Evolutionary conservation across 352 stramenopile genomes (phyloP), one percentile per base, ranked within the genome.

Genomic region (Aphanomyces invadans): DNA sequence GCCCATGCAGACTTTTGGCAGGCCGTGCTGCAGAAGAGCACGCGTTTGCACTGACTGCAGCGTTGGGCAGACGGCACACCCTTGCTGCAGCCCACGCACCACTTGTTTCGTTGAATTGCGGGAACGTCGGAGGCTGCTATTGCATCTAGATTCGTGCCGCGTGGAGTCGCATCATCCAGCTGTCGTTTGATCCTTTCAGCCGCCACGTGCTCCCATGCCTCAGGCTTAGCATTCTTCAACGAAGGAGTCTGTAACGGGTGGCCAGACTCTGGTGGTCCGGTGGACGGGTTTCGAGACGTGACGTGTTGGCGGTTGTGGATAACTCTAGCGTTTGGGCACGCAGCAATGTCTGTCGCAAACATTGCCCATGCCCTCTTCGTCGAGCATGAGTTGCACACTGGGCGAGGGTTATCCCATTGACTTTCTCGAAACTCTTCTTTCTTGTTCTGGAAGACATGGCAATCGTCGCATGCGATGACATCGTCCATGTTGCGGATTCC

Each of bases 361-460:
- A 67, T 44, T 15, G 45, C 28, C 60, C 60, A 67, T 23, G 60
- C 60, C 1, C 60, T 39, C 15, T 60, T 67, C 19, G 60, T 60
- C 2, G 60, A 42, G 25, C 60, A 67, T 46, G 60, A 7, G 26
- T 67, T 67, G 60, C 60, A 67, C n/a, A 67, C 32, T 10, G 60
- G 60, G 9, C 60, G 42, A 32, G 60, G 60, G 36, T 67, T 67
- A 7, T 67, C 60, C 60, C 60, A 59, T 67, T 67, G 60, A 26
- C 46, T 67, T 32, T 67, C 60, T 11, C 60, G 45, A 33, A 67
- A 67, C 23, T 23, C 45, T 12, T 36, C 32, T 11, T 25, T 15
- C 60, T 67, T 67, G 46, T 17, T 51, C 21, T 60, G 60, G 3
- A 39, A 28, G 11, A 67, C 49, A 28, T 28, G 39, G 60, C 60